Percentiles rank a stretch among this genome's conserved stretches.
These are phyloP conservation scores for Cruciata laevipes DNA, from an alignment of 257 asterid species.

Conservation along the genomic window DNA sequence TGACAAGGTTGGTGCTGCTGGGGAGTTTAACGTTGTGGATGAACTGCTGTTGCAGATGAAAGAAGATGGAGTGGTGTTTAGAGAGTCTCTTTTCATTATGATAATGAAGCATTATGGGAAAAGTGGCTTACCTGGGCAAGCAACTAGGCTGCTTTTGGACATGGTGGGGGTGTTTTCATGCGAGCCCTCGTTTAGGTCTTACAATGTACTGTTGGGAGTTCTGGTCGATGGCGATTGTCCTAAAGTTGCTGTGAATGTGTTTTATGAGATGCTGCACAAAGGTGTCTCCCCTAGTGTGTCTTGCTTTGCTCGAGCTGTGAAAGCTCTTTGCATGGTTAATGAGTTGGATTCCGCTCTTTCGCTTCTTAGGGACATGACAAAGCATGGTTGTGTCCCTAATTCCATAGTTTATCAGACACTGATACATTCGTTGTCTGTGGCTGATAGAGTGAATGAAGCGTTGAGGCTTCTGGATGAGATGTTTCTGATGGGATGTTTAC, in stretches of 20 bases:
- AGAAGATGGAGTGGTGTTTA: conserved; percentile 55
- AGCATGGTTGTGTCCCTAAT: conserved; percentile 87
- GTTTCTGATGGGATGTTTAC: conserved; percentile 87
- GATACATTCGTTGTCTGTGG: conserved; percentile 53
- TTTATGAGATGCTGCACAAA: conserved; percentile 78
- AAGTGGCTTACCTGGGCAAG: conserved; percentile 88
- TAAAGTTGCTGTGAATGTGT: conserved; percentile 80
- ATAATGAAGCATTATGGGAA: conserved; percentile 83
- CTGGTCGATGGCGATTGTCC: conserved; percentile 72
- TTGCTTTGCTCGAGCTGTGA: conserved; percentile 66
- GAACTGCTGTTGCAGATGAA: conserved; percentile 73
- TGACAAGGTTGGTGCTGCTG: conserved; percentile 54
- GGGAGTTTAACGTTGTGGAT: conserved; percentile 62
- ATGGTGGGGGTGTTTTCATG: conserved; percentile 62
- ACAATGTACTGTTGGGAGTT: conserved; percentile 67
- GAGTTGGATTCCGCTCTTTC: conserved; percentile 79
- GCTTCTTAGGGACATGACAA: conserved; percentile 91
- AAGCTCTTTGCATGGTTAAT: conserved; percentile 64
- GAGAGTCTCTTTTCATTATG: conserved; percentile 64
- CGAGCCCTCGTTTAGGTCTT: conserved; percentile 77
- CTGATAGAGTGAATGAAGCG: conserved; percentile 70
- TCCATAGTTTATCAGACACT: conserved; percentile 80
- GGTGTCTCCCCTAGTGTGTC: conserved; percentile 70
- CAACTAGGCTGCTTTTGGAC: conserved; percentile 75
- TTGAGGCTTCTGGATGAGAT: conserved; percentile 80